phyloP scores from a whole-genome alignment of 176 grass and related monocot species.

The Rhynchospora breviuscula region DNA sequence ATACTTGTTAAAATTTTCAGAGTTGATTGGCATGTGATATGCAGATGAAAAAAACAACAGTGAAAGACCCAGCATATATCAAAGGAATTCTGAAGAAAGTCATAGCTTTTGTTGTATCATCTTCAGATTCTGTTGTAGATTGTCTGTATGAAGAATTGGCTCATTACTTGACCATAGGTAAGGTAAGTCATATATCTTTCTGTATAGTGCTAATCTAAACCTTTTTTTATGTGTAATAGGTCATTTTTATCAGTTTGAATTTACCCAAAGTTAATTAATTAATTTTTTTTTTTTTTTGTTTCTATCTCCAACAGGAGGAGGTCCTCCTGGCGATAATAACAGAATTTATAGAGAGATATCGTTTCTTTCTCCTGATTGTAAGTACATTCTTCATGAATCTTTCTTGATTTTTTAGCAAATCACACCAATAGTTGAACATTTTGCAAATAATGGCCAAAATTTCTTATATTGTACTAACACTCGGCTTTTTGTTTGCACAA shows the following conservation, averaged over 20 bases:
- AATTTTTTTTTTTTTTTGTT: not conserved
- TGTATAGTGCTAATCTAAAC: not conserved
- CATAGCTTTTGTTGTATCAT: slow-evolving; percentile 56
- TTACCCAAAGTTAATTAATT: not conserved
- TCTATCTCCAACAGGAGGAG: slow-evolving; percentile 32
- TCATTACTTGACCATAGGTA: slow-evolving; percentile 38
- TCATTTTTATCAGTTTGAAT: not conserved
- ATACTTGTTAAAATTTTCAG: slow-evolving; percentile 1
- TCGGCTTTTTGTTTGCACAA: not conserved
- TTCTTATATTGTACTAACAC: not conserved
- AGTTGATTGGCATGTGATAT: not conserved
- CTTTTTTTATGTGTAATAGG: not conserved
- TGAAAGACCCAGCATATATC: slow-evolving; percentile 37
- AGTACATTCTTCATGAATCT: slow-evolving; percentile 20
- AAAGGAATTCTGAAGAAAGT: slow-evolving; percentile 56
- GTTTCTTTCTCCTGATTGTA: slow-evolving; percentile 64
- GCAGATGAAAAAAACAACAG: slow-evolving; percentile 32
- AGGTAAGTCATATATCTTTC: slow-evolving; percentile 33
- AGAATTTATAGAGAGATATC: slow-evolving; percentile 69
- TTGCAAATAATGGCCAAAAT: not conserved
- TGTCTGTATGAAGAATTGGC: slow-evolving; percentile 73
- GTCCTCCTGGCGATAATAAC: slow-evolving; percentile 20
- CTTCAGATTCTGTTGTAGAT: slow-evolving; percentile 46
- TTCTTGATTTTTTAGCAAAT: slow-evolving; percentile 12
- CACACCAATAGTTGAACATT: not conserved